phyloP scores from a whole-genome alignment of 108 stramenopile genomes.

The Asterionellopsis glacialis region DNA sequence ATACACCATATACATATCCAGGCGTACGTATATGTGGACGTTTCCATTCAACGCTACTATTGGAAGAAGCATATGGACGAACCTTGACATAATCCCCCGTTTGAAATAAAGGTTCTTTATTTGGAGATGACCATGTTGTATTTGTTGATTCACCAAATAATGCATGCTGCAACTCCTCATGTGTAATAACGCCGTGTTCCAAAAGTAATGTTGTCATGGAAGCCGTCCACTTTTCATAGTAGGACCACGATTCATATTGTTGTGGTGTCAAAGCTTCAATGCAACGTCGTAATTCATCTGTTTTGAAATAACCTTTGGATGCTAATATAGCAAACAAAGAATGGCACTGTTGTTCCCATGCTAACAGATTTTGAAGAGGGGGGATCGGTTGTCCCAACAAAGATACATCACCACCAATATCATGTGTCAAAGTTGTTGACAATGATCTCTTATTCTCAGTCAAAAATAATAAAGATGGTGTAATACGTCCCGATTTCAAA shows the following conservation, averaged over 20 bases:
- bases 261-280: slow-evolving; percentile 34
- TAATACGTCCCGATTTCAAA: no score
- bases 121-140: no score
- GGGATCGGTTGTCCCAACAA: no score
- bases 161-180: slow-evolving; percentile 22
- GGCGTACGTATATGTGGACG: slow-evolving; percentile 47
- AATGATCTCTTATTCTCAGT: no score
- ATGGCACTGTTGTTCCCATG: slow-evolving; percentile 45
- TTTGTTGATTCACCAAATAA: slow-evolving; percentile 19
- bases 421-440: no score
- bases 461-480: no score
- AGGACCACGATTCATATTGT: slow-evolving; percentile 30
- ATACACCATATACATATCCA: slow-evolving; percentile 48
- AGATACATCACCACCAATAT: no score
- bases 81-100: slow-evolving; percentile 41
- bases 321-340: slow-evolving; percentile 39
- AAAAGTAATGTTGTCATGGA: slow-evolving; percentile 32
- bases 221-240: slow-evolving; percentile 53
- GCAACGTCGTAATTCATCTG: slow-evolving; percentile 39
- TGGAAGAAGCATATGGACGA: slow-evolving; percentile 11
- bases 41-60: slow-evolving; percentile 25
- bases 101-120: slow-evolving; percentile 14
- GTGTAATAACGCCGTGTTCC: slow-evolving; percentile 25
- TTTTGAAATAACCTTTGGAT: slow-evolving; percentile 18
- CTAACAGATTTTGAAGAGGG: not conserved